Percentiles rank a stretch among this genome's conserved stretches.
Evolutionary conservation across 75 land plant genomes (phyloP).

Genomic region (Picea sitchensis): DNA sequence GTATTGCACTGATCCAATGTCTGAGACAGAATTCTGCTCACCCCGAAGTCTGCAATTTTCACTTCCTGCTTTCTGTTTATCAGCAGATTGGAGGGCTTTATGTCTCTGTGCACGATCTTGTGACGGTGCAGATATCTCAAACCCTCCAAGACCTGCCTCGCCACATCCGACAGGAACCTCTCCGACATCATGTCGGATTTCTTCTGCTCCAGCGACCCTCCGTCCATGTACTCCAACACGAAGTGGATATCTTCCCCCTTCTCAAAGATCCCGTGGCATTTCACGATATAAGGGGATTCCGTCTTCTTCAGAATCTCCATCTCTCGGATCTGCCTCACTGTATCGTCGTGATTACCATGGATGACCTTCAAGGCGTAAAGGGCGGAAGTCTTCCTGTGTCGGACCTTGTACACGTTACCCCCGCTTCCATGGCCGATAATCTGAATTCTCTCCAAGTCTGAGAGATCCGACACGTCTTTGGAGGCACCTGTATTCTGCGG

Average conservation of each 20-base stretch:
- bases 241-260: conserved; percentile 27
- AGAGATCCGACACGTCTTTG: not conserved
- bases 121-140: conserved; percentile 51
- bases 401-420: conserved; percentile 62
- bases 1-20: conserved; percentile 57
- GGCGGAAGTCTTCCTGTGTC: conserved; percentile 27
- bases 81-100: conserved; percentile 73
- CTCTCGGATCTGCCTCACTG: conserved; percentile 23
- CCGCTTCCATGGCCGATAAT: conserved; percentile 65
- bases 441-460: conserved; percentile 28
- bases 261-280: conserved; percentile 46
- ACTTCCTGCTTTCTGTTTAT: conserved; percentile 44
- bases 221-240: conserved; percentile 46
- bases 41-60: conserved; percentile 84
- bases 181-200: no score
- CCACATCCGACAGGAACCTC: no score
- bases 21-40: conserved; percentile 48
- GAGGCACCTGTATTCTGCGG: not conserved
- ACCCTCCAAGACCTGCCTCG: conserved; percentile 13
- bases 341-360: conserved; percentile 20
- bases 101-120: conserved; percentile 73
- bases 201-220: conserved; percentile 21
- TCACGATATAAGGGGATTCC: conserved; percentile 46
- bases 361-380: conserved; percentile 51
- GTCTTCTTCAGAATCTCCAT: conserved; percentile 47